phyloP scores from a whole-genome alignment of 768 basidiomycete species.

The Lyophyllum decastes region DNA sequence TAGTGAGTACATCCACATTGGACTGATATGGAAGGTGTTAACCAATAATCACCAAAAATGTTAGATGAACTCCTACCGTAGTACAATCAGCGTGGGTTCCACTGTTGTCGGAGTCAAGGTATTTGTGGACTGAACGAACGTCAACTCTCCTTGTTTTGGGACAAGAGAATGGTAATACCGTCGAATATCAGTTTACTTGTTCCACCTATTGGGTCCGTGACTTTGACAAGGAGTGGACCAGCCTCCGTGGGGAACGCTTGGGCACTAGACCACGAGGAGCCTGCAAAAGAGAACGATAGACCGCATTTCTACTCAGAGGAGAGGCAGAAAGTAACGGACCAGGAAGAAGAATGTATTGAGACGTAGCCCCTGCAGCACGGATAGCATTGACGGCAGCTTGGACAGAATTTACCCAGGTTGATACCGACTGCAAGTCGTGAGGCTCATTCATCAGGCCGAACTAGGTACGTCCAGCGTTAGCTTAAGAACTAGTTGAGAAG shows the following conservation, averaged over 20 bases:
- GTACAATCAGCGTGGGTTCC: constrained; percentile 36
- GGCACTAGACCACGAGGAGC: constrained; percentile 30
- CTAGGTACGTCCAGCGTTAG: constrained; percentile 12
- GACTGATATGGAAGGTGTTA: constrained; percentile 26
- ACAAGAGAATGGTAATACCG: constrained; percentile 14
- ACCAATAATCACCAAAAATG: background rate
- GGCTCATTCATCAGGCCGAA: constrained; percentile 59
- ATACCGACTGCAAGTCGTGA: constrained; percentile 48
- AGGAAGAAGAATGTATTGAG: constrained; percentile 57
- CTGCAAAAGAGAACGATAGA: constrained; percentile 7
- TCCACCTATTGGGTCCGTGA: constrained; percentile 43
- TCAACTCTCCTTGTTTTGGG: background rate
- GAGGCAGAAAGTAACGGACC: constrained; percentile 28
- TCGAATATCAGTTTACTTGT: constrained; percentile 53
- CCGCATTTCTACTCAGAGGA: background rate
- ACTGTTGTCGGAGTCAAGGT: constrained; percentile 56
- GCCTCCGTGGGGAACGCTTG: constrained; percentile 43
- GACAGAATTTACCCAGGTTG: constrained; percentile 46
- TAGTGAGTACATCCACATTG: constrained; percentile 45
- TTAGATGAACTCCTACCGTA: constrained; percentile 18
- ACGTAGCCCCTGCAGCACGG: constrained; percentile 53
- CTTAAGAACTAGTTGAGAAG: background rate
- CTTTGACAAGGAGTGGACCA: constrained; percentile 40
- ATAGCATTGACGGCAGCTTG: constrained; percentile 63
- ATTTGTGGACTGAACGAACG: constrained; percentile 47